A percentile compares a stretch with the other conserved stretches of the same genome.
Conservation (phyloP, 805 yeast genomes). For the Teunomyces stri region DNA sequence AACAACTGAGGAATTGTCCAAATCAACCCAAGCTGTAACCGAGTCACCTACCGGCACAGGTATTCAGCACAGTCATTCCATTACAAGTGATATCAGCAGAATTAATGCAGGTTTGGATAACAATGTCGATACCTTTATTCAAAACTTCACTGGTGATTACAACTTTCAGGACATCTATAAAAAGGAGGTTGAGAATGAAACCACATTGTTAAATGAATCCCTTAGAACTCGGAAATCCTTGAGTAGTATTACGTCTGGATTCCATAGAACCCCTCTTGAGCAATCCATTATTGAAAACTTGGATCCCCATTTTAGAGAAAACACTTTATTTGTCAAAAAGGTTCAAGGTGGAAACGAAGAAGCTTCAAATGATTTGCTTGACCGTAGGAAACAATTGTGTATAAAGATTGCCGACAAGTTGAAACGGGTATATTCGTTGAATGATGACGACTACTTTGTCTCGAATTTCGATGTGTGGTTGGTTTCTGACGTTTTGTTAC, state of each 20-base stretch:
- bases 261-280: conserved; percentile 18
- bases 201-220: not conserved
- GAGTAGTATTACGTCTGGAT: not conserved
- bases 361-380: conserved; percentile 5
- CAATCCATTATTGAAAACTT: conserved; percentile 31
- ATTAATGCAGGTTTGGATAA: conserved; percentile 1
- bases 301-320: conserved; percentile 16
- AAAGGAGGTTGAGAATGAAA: not conserved
- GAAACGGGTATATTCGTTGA: conserved; percentile 40
- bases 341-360: conserved; percentile 9
- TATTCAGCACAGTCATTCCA: not conserved
- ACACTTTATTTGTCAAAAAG: conserved; percentile 12
- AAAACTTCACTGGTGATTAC: not conserved
- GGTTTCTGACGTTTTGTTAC: conserved; percentile 74
- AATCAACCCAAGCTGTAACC: too few species aligned
- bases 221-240: not conserved
- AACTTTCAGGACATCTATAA: not conserved
- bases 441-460: conserved; percentile 52
- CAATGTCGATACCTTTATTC: not conserved
- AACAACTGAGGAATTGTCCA: not conserved
- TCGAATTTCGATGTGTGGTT: conserved; percentile 79
- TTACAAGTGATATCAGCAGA: not conserved
- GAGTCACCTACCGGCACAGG: not conserved
- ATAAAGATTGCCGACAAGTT: conserved; percentile 35
- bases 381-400: conserved; percentile 14